Conservation (phyloP, 2,329 filamentous ascomycete species). For the Pseudohalonectria lignicola region DNA sequence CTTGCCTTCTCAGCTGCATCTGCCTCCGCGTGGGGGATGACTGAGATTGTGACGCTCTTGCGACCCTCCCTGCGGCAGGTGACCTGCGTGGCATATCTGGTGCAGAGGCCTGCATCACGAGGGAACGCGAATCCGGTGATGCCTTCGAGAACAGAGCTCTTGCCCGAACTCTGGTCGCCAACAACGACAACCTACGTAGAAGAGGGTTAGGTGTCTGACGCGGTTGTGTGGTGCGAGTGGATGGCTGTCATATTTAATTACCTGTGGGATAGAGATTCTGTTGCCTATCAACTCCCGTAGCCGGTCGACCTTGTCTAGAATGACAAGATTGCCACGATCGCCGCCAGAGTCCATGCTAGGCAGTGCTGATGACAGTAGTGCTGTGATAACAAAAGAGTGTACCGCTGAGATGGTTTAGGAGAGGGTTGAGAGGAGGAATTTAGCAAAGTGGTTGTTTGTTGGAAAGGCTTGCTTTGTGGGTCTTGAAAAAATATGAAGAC, state of each 20-base stretch:
- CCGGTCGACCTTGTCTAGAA: slow-evolving; percentile 15
- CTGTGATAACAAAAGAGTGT: too few species aligned
- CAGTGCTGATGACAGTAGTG: too few species aligned
- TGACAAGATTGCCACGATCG: slow-evolving; percentile 7
- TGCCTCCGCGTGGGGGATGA: slow-evolving; percentile 19
- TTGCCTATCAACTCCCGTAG: slow-evolving; percentile 15
- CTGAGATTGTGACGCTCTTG: slow-evolving; percentile 27
- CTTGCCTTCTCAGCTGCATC: slow-evolving; percentile 7
- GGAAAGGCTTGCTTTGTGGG: too few species aligned
- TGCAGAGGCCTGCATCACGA: slow-evolving; percentile 30
- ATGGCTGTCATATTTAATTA: too few species aligned
- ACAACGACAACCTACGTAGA: slow-evolving; percentile 68
- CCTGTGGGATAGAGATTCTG: slow-evolving; percentile 13
- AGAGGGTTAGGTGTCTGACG: slow-evolving; percentile 10
- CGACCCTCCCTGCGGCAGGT: slow-evolving; percentile 24
- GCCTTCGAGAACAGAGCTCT: slow-evolving; percentile 72
- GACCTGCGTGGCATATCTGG: slow-evolving; percentile 37
- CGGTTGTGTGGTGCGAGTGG: too few species aligned
- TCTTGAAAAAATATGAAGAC: too few species aligned
- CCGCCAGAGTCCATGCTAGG: too few species aligned
- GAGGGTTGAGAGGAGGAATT: too few species aligned
- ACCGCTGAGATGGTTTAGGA: too few species aligned
- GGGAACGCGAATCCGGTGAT: slow-evolving; percentile 38
- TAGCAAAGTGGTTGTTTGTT: too few species aligned
- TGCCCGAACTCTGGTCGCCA: slow-evolving; percentile 76